Evolutionary conservation across 805 yeast species (phyloP).

Genomic region (Wickerhamomyces queroliae): DNA sequence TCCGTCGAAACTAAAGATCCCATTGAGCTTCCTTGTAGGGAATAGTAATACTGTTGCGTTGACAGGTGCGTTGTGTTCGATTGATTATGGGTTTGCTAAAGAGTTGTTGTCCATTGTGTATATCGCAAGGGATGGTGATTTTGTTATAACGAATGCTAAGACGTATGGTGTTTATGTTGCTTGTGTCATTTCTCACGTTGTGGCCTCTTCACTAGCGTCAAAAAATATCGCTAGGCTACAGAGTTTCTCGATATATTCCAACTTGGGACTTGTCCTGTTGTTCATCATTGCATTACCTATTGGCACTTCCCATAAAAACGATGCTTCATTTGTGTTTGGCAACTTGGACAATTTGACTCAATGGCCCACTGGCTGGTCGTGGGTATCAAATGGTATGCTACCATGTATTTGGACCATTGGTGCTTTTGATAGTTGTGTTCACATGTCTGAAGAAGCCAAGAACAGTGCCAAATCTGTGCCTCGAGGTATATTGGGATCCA

Average conservation of each 20-base stretch:
- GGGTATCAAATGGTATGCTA: conserved; percentile 44
- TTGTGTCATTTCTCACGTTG: conserved; percentile 45
- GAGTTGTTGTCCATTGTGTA: conserved; percentile 56
- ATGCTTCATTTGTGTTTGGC: conserved; percentile 50
- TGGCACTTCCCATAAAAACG: conserved; percentile 39
- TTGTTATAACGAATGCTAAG: conserved; percentile 45
- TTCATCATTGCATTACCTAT: conserved; percentile 61
- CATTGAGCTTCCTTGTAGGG: conserved; percentile 59
- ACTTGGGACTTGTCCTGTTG: conserved; percentile 44
- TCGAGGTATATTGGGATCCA: conserved; percentile 55
- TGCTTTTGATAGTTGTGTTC: conserved; percentile 66
- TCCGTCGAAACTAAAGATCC: conserved; percentile 44
- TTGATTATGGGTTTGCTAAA: conserved; percentile 62
- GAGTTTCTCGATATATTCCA: conserved; percentile 48
- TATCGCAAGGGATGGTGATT: conserved; percentile 47
- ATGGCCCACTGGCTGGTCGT: conserved; percentile 56
- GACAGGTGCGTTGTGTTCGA: conserved; percentile 60
- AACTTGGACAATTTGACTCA: conserved; percentile 39
- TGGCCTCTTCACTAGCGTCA: conserved; percentile 52
- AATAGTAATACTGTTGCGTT: conserved; percentile 63
- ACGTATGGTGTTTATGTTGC: conserved; percentile 65
- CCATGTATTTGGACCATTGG: conserved; percentile 74
- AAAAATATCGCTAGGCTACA: conserved; percentile 53
- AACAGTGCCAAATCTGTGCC: conserved; percentile 59
- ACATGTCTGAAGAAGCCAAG: conserved; percentile 65